Evolutionary conservation across 163 green algal species (phyloP).

Genomic region (Prototheca cutis): DNA sequence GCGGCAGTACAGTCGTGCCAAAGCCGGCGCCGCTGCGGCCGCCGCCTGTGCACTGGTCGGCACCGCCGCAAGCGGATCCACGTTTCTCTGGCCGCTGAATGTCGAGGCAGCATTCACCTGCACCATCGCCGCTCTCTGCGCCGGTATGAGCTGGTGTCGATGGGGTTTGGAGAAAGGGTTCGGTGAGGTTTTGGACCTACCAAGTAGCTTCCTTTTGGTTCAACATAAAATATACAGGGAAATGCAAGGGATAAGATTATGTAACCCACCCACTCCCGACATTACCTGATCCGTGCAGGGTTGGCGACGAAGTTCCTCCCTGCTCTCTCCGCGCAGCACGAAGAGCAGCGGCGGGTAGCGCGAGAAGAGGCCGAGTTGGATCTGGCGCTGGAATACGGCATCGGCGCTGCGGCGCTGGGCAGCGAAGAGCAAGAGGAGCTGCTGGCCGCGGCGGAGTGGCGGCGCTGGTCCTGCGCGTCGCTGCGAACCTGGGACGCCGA

Average conservation of each 20-base stretch:
- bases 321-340: constrained; percentile 15
- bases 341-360: constrained; percentile 16
- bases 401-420: constrained; percentile 19
- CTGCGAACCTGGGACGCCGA: constrained; percentile 40
- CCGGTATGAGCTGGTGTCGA: neutral
- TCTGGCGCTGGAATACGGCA: constrained; percentile 13
- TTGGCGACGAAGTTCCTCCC: constrained; percentile 33
- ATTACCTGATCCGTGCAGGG: constrained; percentile 17
- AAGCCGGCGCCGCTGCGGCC: neutral
- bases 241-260: too few species aligned
- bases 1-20: constrained; percentile 4
- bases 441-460: constrained; percentile 42
- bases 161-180: too few species aligned
- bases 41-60: neutral
- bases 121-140: neutral
- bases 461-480: constrained; percentile 36
- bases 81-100: neutral
- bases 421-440: constrained; percentile 36
- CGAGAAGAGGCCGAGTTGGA: constrained; percentile 25
- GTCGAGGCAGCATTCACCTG: neutral
- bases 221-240: too few species aligned
- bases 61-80: neutral
- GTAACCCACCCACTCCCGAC: neutral
- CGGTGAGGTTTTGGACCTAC: too few species aligned
- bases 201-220: too few species aligned